Evolutionary conservation across 352 stramenopile genomes (phyloP), one percentile per base, ranked within the genome.

Genomic region (Pythium rhizo-oryzae): DNA sequence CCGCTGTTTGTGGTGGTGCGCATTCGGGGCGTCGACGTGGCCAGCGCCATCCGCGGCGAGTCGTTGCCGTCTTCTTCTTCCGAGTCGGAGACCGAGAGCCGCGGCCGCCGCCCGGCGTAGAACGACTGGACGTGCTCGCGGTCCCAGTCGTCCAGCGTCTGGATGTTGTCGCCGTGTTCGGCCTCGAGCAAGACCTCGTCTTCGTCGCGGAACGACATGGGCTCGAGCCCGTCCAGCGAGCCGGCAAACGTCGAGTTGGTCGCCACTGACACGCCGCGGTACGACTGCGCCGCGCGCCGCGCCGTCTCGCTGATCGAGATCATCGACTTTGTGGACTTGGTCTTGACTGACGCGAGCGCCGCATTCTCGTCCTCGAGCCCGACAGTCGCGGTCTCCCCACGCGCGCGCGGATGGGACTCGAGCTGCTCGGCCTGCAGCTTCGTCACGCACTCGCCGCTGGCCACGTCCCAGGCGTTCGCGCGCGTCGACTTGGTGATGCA

Each of bases 121-220:
- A 65, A 69, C 37, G 67, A 74, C 25, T 53, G 44, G 23, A 69
- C 54, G 60, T 69, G 53, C 44, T 66, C 60, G n/a, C 61, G 67
- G 46, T 74, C 61, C 67, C 67, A 74, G 28, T 74, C 67, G 30
- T 74, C 55, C 33, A 65, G 60, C 12, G 60, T 74, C 56, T 74
- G 54, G 52, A 74, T 61, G 12, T 53, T 25, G 7, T 64, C 62
- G 3, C 50, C 49, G 15, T 65, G 33, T 0, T n/a, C 25, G 21
- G 59, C 43, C 23, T 60, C 47, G 8, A 28, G 12, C 19, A 19
- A 5, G 6, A n/a, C 46, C 2, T 55, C 44, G 44, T 55, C 46
- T 16, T 21, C 30, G 21, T 62, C 33, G 9, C 18, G 41, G 50
- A 44, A 55, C 51, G 60, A 54, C 13, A 60, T 15, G 12, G 60